Conservation (phyloP, 2,329 filamentous ascomycete species). For the Ophiocordyceps camponoti-floridani region DNA sequence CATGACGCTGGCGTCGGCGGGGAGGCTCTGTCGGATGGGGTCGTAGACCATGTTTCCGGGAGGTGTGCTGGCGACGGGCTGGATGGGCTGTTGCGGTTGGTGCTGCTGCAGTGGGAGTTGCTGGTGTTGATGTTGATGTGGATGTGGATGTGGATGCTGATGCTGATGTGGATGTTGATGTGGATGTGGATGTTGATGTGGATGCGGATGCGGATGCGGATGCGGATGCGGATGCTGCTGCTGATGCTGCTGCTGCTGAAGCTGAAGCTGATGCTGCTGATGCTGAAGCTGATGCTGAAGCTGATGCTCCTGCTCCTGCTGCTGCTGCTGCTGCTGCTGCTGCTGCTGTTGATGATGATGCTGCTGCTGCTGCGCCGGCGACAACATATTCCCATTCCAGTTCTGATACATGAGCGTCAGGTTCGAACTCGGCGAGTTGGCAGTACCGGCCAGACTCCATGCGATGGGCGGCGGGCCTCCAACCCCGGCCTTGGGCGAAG, state of each 20-base stretch:
- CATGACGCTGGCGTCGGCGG: conserved; percentile 24
- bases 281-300: no score
- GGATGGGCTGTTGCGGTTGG: background rate
- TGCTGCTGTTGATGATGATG: background rate
- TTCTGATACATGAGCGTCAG: conserved; percentile 66
- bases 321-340: no score
- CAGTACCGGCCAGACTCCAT: conserved; percentile 76
- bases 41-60: conserved; percentile 43
- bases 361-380: conserved; percentile 1
- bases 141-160: background rate
- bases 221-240: no score
- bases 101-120: background rate
- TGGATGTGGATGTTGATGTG: no score
- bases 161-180: no score
- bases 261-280: no score
- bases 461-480: conserved; percentile 38
- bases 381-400: conserved; percentile 3
- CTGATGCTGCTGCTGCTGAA: no score
- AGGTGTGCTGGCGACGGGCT: conserved; percentile 21
- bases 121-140: background rate
- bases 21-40: conserved; percentile 36
- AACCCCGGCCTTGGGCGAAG: conserved; percentile 27
- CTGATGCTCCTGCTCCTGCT: no score
- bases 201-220: no score
- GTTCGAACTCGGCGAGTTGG: conserved; percentile 70